Percentiles rank a stretch among this genome's conserved stretches.
Conservation (phyloP, 768 basidiomycete species). For the Coprinopsis strossmayeri region DNA sequence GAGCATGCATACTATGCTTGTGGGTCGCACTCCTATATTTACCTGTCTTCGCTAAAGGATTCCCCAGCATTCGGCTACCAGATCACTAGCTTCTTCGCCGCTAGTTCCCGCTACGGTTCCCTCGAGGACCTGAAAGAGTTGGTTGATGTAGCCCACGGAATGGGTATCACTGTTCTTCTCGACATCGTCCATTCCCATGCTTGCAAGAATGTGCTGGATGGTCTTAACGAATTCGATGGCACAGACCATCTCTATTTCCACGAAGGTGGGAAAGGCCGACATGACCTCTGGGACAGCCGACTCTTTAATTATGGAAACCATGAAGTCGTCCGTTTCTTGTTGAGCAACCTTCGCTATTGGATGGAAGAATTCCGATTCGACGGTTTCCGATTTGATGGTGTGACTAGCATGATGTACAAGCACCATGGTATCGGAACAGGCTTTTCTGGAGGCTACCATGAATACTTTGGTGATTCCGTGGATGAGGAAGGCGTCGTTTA, state of each 20-base stretch:
- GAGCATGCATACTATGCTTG: conserved; percentile 98
- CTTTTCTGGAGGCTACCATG: conserved; percentile 97
- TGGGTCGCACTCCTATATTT: conserved; percentile 30
- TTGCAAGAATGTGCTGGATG: conserved; percentile 95
- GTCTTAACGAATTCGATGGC: conserved; percentile 95
- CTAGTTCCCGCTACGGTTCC: conserved; percentile 90
- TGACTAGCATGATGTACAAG: conserved; percentile 98
- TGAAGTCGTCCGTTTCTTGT: conserved; percentile 90
- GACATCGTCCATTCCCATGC: conserved; percentile 99
- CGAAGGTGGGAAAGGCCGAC: conserved; percentile 81
- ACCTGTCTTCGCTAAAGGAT: not conserved
- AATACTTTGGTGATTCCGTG: conserved; percentile 85
- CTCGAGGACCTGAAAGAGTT: conserved; percentile 96
- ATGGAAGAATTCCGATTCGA: conserved; percentile 95
- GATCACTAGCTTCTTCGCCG: conserved; percentile 95
- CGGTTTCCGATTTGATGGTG: conserved; percentile 97
- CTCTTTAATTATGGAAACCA: conserved; percentile 95
- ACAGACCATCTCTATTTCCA: conserved; percentile 97
- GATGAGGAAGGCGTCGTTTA: conserved; percentile 92
- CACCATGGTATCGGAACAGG: conserved; percentile 98
- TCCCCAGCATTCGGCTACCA: conserved; percentile 92
- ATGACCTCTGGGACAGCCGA: conserved; percentile 97
- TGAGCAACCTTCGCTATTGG: conserved; percentile 94
- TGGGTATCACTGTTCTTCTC: conserved; percentile 89
- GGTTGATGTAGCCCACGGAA: conserved; percentile 88